Evolutionary conservation across 1,284 basidiomycete species (phyloP).

Genomic region (Papiliotrema nemorosa): DNA sequence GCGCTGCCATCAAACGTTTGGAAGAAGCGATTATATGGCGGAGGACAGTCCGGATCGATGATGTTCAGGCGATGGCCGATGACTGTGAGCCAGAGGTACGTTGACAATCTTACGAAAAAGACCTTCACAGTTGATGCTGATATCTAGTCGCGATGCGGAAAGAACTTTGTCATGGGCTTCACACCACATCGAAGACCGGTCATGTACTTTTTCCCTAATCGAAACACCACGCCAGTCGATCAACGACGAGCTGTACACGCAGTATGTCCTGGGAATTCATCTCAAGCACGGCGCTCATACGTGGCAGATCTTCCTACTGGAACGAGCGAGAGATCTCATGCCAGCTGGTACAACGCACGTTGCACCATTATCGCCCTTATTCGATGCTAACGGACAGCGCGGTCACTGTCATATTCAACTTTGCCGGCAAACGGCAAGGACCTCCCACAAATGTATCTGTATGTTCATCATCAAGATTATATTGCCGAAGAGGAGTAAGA

Average conservation of each 20-base stretch:
- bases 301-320: slow-evolving; percentile 37
- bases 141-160: slow-evolving; percentile 25
- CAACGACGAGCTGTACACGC: slow-evolving; percentile 23
- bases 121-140: not conserved
- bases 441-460: slow-evolving; percentile 30
- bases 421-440: slow-evolving; percentile 42
- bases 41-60: slow-evolving; percentile 32
- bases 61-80: slow-evolving; percentile 31
- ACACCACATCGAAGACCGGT: slow-evolving; percentile 27
- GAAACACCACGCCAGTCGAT: slow-evolving; percentile 29
- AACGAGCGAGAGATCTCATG: slow-evolving; percentile 42
- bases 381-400: not conserved
- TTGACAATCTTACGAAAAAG: not conserved
- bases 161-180: slow-evolving; percentile 36
- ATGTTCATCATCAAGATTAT: slow-evolving; percentile 6
- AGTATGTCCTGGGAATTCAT: slow-evolving; percentile 8
- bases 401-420: slow-evolving; percentile 37
- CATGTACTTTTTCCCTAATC: slow-evolving; percentile 38
- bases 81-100: slow-evolving; percentile 33
- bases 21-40: slow-evolving; percentile 39
- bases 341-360: slow-evolving; percentile 37
- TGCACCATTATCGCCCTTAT: not conserved
- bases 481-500: too few species aligned
- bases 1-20: slow-evolving; percentile 27
- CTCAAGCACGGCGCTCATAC: not conserved